Conservation (phyloP, 768 basidiomycete genomes). For the Suillus ampliporus region DNA sequence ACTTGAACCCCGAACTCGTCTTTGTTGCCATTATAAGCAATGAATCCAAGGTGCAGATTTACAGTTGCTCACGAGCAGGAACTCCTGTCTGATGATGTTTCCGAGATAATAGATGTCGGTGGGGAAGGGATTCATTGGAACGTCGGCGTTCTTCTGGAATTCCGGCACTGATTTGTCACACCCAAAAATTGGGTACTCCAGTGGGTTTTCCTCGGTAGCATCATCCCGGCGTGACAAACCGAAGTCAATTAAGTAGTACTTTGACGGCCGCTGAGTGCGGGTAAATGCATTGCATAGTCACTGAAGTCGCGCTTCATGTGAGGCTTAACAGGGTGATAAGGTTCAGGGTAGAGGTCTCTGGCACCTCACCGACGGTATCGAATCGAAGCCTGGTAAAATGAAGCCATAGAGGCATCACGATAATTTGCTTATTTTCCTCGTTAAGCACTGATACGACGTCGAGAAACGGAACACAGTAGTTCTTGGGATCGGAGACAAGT, state of each 20-base stretch:
- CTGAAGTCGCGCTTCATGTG: constrained; percentile 7
- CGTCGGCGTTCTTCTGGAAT: constrained; percentile 11
- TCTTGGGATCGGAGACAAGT: constrained; percentile 17
- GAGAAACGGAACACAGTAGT: constrained; percentile 42
- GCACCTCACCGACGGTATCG: constrained; percentile 37
- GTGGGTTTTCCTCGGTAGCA: constrained; percentile 19
- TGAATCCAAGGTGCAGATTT: not conserved
- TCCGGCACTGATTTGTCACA: constrained; percentile 20
- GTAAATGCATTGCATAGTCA: constrained; percentile 14
- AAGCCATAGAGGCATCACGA: constrained; percentile 45
- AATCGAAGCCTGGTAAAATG: constrained; percentile 29
- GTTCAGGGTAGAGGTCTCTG: constrained; percentile 9
- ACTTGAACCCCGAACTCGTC: constrained; percentile 24
- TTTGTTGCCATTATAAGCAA: not conserved
- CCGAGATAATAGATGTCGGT: constrained; percentile 18
- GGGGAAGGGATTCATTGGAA: constrained; percentile 16
- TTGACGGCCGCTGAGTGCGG: constrained; percentile 24
- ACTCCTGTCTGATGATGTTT: constrained; percentile 18
- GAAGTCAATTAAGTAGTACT: constrained; percentile 31
- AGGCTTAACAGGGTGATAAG: constrained; percentile 12
- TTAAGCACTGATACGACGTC: constrained; percentile 26
- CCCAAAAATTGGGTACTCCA: constrained; percentile 12
- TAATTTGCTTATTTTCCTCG: constrained; percentile 13
- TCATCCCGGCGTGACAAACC: constrained; percentile 27
- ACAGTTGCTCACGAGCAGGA: constrained; percentile 12